phyloP scores from a whole-genome alignment of 2,329 filamentous ascomycete species.

The Blumeria graminis region DNA sequence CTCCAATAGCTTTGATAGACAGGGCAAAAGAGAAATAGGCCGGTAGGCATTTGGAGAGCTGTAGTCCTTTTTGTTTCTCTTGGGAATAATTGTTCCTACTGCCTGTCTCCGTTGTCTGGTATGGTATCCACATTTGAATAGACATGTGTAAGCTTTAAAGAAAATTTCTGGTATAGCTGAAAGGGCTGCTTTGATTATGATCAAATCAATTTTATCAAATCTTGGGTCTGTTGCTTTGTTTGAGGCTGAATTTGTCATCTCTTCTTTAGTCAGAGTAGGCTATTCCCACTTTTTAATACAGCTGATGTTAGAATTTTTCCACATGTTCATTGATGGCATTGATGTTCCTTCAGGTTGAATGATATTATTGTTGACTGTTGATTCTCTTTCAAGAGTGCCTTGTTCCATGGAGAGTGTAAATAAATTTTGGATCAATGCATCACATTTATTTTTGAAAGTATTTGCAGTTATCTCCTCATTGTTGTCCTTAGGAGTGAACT shows the following conservation, averaged over 20 bases:
- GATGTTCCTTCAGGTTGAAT: background rate
- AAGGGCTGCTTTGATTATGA: background rate
- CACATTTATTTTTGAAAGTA: background rate
- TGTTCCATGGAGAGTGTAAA: background rate
- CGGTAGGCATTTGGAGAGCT: background rate
- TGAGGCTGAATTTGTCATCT: background rate
- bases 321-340: background rate
- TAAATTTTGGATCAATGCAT: background rate
- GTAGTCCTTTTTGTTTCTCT: background rate
- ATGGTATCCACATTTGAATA: background rate
- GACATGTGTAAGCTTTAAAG: background rate
- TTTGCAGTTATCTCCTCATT: background rate
- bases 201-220: background rate
- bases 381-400: background rate
- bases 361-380: background rate
- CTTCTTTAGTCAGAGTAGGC: background rate
- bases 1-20: background rate
- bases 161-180: background rate
- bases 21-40: slow-evolving; percentile 1
- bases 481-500: background rate
- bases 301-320: background rate
- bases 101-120: background rate
- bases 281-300: background rate
- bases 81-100: slow-evolving; percentile 1
- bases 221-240: background rate